phyloP scores from a whole-genome alignment of 768 basidiomycete species.

The Amanita polypyramis region DNA sequence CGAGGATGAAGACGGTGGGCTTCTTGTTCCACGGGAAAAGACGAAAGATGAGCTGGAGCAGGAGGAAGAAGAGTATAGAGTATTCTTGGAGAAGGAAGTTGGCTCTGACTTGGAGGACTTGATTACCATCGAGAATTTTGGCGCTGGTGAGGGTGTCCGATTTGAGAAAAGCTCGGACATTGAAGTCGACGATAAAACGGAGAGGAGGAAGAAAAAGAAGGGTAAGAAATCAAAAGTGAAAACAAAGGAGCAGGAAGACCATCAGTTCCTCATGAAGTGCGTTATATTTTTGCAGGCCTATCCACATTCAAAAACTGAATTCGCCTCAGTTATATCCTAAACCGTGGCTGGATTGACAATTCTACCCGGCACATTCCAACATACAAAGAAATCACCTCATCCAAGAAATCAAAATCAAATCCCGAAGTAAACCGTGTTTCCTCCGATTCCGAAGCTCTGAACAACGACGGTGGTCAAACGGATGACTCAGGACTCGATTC shows the following conservation, averaged over 20 bases:
- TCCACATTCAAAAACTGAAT: conserved; percentile 1
- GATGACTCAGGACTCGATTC: conserved; percentile 34
- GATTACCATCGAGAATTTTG: conserved; percentile 33
- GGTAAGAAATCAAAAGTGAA: conserved; percentile 26
- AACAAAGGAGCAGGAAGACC: conserved; percentile 56
- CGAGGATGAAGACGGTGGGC: conserved; percentile 45
- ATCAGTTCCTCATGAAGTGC: conserved; percentile 86
- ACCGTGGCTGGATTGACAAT: conserved; percentile 94
- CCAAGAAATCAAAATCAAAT: conserved; percentile 18
- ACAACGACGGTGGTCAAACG: conserved; percentile 26
- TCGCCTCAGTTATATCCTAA: conserved; percentile 75
- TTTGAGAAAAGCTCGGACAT: conserved; percentile 4
- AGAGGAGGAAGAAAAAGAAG: conserved; percentile 29
- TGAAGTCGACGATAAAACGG: conserved; percentile 20
- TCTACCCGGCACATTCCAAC: conserved; percentile 69
- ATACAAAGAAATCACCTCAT: conserved; percentile 65
- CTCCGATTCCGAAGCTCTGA: conserved; percentile 14
- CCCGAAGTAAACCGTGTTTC: conserved; percentile 14
- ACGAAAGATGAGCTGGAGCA: conserved; percentile 64
- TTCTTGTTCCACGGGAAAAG: conserved; percentile 68
- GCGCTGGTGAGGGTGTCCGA: conserved; percentile 18
- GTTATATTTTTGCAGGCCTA: not conserved
- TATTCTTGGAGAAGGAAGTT: conserved; percentile 73
- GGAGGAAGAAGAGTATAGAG: conserved; percentile 81
- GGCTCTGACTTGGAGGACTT: conserved; percentile 64